A percentile compares a stretch with the other conserved stretches of the same genome.
These are phyloP conservation scores for Eremothecium coryli DNA, from an alignment of 1,139 yeast genomes.

Conservation along the genomic window DNA sequence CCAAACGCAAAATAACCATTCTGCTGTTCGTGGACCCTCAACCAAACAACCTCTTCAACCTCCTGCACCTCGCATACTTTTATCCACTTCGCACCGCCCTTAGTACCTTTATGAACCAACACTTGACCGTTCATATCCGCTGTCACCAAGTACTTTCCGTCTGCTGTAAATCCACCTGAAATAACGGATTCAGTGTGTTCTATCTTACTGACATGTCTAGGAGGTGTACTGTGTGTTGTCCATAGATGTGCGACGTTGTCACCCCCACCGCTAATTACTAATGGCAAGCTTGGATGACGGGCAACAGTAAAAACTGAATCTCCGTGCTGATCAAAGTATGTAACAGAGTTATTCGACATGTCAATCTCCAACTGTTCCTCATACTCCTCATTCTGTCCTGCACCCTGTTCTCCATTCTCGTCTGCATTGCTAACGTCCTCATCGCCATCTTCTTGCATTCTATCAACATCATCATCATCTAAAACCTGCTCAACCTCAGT, in stretches of 20 bases:
- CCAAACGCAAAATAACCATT: conserved; percentile 84
- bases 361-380: conserved; percentile 50
- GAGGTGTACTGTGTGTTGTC: conserved; percentile 84
- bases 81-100: conserved; percentile 78
- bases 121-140: conserved; percentile 93
- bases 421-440: conserved; percentile 24
- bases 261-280: conserved; percentile 82
- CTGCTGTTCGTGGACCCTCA: conserved; percentile 67
- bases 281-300: conserved; percentile 73
- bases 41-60: conserved; percentile 78
- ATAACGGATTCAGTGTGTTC: conserved; percentile 87
- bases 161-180: conserved; percentile 71
- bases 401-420: neutral
- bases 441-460: too few relatives aligned
- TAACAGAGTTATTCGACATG: conserved; percentile 77
- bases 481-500: conserved; percentile 59
- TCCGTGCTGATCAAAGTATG: conserved; percentile 79
- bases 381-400: conserved; percentile 11
- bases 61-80: conserved; percentile 66
- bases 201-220: conserved; percentile 65
- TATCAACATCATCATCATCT: too few relatives aligned
- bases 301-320: conserved; percentile 76
- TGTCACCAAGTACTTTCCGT: conserved; percentile 72
- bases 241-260: conserved; percentile 84
- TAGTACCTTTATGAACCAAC: conserved; percentile 59